Base-by-base conservation (phyloP, 2,329 filamentous ascomycete genomes). In the Neofusicoccum laricinum region DNA sequence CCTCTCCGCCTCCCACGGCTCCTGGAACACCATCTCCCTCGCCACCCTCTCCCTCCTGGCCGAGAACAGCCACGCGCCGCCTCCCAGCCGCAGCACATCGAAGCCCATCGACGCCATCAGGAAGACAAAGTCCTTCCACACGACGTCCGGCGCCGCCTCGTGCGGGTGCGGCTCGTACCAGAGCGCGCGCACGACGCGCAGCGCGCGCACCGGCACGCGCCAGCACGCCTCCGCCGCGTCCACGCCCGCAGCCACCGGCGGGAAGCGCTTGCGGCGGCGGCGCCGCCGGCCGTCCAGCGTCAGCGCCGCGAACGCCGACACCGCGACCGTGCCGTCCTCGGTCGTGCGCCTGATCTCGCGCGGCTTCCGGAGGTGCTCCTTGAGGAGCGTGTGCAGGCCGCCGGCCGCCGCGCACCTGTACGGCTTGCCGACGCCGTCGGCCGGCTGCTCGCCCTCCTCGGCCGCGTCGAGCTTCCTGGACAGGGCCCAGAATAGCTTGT, bases 121-220 rank as follows among this genome's bases (percentile, higher is more conserved):
- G 53, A 72, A 74, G 67, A 73, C 74, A 2, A 75, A 76, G 41
- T 67, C 68, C 0, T 73, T 73, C 65, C 74, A 66, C 36, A 15
- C 10, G 11, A 38, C 36, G 11, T 38, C 36, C 11, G 36, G 11
- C 36, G 36, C 36, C 36, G 36, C 11, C 36, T 38, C 36, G 36
- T 38, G 36, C 36, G 36, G 36, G 11, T 11, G 11, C 36, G 36
- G 36, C 36, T 14, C 43, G n/a, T 46, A 17, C 4, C 17, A 46
- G 14, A 46, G 43, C 11, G 43, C 43, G 6, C 43, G 43, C 43
- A n/a, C n/a, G 7, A 19, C 43, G 43, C 21, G 43, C 11, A n/a
- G 1, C 4, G 43, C 43, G 1, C 43, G 21, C 21, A 4, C 11
- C 12, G 21, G n/a, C 8, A 46, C 43, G 43, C 12, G 25, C 48